A percentile compares a stretch with the other conserved stretches of the same genome.
Evolutionary conservation across 352 stramenopile genomes (phyloP).

Genomic region (Blastocystis sp.): DNA sequence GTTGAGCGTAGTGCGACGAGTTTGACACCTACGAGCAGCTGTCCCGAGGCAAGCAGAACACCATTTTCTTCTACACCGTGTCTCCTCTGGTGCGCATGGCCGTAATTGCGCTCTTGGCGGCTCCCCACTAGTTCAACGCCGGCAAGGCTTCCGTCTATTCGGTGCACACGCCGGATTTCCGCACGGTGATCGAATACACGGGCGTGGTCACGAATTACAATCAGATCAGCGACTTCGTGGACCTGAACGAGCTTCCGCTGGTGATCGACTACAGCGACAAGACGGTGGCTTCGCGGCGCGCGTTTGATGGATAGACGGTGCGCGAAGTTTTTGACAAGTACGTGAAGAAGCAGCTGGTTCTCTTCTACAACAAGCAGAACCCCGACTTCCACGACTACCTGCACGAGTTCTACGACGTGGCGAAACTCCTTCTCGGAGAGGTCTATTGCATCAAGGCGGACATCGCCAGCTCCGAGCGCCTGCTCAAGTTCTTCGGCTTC

Average conservation of each 20-base stretch:
- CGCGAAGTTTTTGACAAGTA: slow-evolving; percentile 39
- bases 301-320: not conserved
- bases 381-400: slow-evolving; percentile 1
- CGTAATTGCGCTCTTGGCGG: not conserved
- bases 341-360: slow-evolving; percentile 35
- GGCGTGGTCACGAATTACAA: slow-evolving; percentile 57
- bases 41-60: slow-evolving; percentile 22
- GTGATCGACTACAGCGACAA: slow-evolving; percentile 50
- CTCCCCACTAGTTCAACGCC: slow-evolving; percentile 25
- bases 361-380: slow-evolving; percentile 39
- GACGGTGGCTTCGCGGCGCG: not conserved
- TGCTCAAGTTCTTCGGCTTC: slow-evolving; percentile 30
- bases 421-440: not conserved
- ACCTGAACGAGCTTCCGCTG: slow-evolving; percentile 51
- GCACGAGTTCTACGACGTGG: slow-evolving; percentile 23
- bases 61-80: slow-evolving; percentile 50
- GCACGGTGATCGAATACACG: slow-evolving; percentile 8
- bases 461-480: not conserved
- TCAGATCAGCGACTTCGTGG: slow-evolving; percentile 50
- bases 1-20: slow-evolving; percentile 18
- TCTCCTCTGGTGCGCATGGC: not conserved
- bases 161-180: not conserved
- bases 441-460: slow-evolving; percentile 40
- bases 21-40: slow-evolving; percentile 40
- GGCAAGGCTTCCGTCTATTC: not conserved